Evolutionary conservation across 1,284 basidiomycete species (phyloP), one percentile per base, ranked within the genome.

Genomic region (Somion occarium): DNA sequence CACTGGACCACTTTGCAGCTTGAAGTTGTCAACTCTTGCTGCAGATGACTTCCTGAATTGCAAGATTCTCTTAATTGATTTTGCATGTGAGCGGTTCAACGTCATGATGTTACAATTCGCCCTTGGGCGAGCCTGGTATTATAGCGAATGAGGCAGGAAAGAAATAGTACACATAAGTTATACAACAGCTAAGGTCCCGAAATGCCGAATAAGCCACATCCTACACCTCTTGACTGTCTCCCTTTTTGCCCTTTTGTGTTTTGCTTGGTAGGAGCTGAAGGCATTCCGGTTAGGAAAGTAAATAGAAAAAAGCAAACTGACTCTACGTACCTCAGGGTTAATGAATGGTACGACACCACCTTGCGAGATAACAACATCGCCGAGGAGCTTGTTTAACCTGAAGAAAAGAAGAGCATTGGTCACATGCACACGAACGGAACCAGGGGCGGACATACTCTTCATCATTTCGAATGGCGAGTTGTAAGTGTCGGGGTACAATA

Each of bases 381-480:
- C 89, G 55, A 92, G 79, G 43, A 89, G 79, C 66, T 81, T 83
- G 71, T 83, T 82, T 64, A 86, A 68, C 63, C 78, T 73, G 51
- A 37, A 30, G n/a, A 47, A 19, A 42, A 24, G 5, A 5, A 13
- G 18, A 26, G 18, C 11, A n/a, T 24, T 20, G 18, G 25, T 24
- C 24, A 30, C 3, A 38, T 3, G 24, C 4, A 5, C 5, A 11
- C 23, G 12, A 11, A 18, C 7, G 38, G 22, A 19, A n/a, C 23
- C 3, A 25, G 34, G 23, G 19, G 30, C 18, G 4, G 2, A 72
- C 75, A 27, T 50, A 80, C 82, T 90, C 87, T 69, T 91, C 88
- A 62, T 90, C 88, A 70, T 91, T 91, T 61, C 89, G 80, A 75
- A 93, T 91, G 62, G 91, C 91, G 60, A 93, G 83, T 71, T 92